Conservation (phyloP, 2,329 filamentous ascomycete genomes). For the Fusarium nisikadoi region DNA sequence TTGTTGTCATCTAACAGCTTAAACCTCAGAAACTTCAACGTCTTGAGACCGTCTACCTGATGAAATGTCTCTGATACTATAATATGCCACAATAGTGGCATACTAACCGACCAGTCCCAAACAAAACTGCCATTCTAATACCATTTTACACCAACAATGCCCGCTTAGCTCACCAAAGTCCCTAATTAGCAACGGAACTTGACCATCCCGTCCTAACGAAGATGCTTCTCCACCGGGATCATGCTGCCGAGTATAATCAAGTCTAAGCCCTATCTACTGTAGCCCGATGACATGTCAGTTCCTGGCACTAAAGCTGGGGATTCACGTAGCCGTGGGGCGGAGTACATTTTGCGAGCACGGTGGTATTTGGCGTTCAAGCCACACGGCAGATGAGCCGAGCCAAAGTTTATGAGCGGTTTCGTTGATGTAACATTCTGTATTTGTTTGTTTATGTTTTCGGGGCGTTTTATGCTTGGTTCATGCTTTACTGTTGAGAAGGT, state of each 20-base stretch:
- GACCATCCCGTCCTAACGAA: not conserved
- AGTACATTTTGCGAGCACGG: not conserved
- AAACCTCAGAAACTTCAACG: not conserved
- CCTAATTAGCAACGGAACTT: slow-evolving; percentile 16
- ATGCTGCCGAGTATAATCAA: not conserved
- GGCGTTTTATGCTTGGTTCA: not conserved
- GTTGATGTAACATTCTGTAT: not conserved
- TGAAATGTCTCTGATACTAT: not conserved
- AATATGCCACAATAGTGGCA: not conserved
- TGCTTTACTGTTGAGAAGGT: not conserved
- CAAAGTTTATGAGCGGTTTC: not conserved
- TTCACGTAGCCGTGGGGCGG: not conserved
- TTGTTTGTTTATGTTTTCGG: not conserved
- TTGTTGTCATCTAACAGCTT: not conserved
- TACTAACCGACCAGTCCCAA: not conserved
- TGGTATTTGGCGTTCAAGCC: slow-evolving; percentile 10
- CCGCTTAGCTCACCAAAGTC: not conserved
- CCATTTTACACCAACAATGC: not conserved
- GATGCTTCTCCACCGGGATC: not conserved
- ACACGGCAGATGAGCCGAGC: slow-evolving; percentile 20
- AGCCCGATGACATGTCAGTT: not conserved
- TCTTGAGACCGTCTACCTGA: not conserved
- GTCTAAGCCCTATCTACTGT: slow-evolving; percentile 23
- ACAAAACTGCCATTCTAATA: too few relatives aligned
- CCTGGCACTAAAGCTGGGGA: slow-evolving; percentile 1